phyloP scores from a whole-genome alignment of 805 yeast genomes.

The Brettanomyces nanus region DNA sequence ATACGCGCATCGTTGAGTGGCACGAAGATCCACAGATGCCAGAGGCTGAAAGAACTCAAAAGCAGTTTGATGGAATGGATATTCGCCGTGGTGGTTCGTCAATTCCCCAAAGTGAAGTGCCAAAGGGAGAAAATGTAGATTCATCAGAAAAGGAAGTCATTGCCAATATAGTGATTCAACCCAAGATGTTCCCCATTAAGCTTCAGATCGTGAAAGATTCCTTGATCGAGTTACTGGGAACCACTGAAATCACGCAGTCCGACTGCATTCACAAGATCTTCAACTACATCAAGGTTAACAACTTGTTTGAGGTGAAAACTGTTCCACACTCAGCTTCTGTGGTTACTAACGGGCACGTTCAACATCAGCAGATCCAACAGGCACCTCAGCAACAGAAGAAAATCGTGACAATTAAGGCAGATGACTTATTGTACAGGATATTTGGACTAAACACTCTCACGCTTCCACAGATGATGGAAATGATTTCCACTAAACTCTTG shows the following conservation, averaged over 20 bases:
- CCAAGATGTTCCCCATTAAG: constrained; percentile 65
- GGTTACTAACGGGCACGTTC: background rate
- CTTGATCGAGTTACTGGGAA: constrained; percentile 65
- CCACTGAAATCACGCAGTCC: constrained; percentile 73
- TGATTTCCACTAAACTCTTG: constrained; percentile 57
- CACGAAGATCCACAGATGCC: constrained; percentile 48
- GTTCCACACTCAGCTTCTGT: constrained; percentile 9
- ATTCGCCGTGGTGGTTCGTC: constrained; percentile 66
- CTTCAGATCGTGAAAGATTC: constrained; percentile 53
- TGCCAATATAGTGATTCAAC: constrained; percentile 70
- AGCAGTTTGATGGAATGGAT: constrained; percentile 81
- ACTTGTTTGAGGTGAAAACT: constrained; percentile 27
- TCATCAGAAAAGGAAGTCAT: constrained; percentile 40
- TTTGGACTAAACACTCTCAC: constrained; percentile 47
- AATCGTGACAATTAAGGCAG: constrained; percentile 28
- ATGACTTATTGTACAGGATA: constrained; percentile 37
- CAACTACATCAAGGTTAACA: constrained; percentile 29
- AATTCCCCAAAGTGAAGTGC: constrained; percentile 17
- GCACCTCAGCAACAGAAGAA: constrained; percentile 15
- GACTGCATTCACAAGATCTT: constrained; percentile 47
- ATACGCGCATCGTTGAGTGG: constrained; percentile 70
- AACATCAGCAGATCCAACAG: constrained; percentile 2
- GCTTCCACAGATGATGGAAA: constrained; percentile 65
- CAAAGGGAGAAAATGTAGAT: constrained; percentile 17
- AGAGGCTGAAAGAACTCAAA: constrained; percentile 24